Evolutionary conservation across 78 protist species (phyloP), one percentile per base, ranked within the genome.

Genomic region (Dictyostelium firmibasis): DNA sequence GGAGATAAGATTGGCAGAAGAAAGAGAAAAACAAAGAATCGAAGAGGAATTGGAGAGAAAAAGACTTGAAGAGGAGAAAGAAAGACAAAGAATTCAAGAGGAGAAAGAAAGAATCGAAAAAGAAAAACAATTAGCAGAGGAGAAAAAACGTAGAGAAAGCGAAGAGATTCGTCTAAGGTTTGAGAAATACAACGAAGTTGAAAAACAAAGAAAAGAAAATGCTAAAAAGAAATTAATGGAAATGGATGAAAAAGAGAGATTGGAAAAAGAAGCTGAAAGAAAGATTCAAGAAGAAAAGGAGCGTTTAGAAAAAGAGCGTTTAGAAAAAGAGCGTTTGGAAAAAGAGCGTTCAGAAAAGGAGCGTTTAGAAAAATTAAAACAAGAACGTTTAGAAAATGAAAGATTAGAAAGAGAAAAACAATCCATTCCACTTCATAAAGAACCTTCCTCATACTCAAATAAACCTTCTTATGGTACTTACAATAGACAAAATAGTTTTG

Each of bases 41-140:
- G 81, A 75, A 20, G 74, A 50, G 70, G 84, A 75, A 31, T 27
- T 74, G n/a, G 92, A 85, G 53, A 74, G 92, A 75, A 11, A 20
- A 13, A 77, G 83, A 29, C 10, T 13, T 16, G 75, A 85, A 18
- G 83, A 74, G 13, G 82, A 74, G 83, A 20, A 36, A 44, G 74
- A 85, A 27, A 33, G 79, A 67, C 75, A 67, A 67, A 67, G 75
- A 27, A 67, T 67, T 27, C 50, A 33, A 33, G 69, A 25, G n/a
- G 92, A 85, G 35, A 75, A 75, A 75, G 57, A 75, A 10, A 75
- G 81, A 75, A 31, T 75, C 6, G 92, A 85, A 41, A 38, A 47
- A 10, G 89, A 84, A 43, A 53, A 72, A 36, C 70, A 84, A 60
- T 20, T 62, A 9, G 50, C 27, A 29, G 81, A 75, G 36, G 81